Conservation (phyloP, 2,329 filamentous ascomycete genomes). For the Aspergillus niger region DNA sequence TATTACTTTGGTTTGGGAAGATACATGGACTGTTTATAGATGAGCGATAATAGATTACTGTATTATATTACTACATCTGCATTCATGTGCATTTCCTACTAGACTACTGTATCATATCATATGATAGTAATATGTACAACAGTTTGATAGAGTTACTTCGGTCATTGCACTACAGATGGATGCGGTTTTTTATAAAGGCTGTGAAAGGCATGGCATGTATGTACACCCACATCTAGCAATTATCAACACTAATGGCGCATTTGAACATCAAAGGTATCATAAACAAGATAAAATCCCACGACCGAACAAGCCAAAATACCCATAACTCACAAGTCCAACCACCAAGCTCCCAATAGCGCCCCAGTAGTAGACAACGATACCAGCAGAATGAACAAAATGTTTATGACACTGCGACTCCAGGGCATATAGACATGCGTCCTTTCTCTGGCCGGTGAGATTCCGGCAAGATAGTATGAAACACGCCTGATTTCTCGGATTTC, state of each 20-base stretch:
- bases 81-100: too few species aligned
- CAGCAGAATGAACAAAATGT: not conserved
- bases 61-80: too few species aligned
- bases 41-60: too few species aligned
- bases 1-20: too few species aligned
- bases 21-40: too few species aligned
- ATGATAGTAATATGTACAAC: too few species aligned
- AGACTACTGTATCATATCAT: too few species aligned
- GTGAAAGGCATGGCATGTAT: not conserved
- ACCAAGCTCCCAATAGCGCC: conserved; percentile 10
- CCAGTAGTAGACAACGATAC: conserved; percentile 4
- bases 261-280: conserved; percentile 4
- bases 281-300: not conserved
- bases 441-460: not conserved
- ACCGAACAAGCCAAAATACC: not conserved
- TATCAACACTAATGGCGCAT: not conserved
- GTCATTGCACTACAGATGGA: too few species aligned
- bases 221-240: not conserved
- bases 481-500: not conserved
- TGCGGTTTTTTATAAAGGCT: not conserved
- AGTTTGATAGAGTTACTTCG: too few species aligned
- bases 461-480: not conserved
- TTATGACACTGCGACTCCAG: not conserved
- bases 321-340: not conserved
- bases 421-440: not conserved